Percentiles rank a stretch among this genome's conserved stretches.
Conservation (phyloP, 2,329 filamentous ascomycete species). For the Aurifilum marmelostoma region DNA sequence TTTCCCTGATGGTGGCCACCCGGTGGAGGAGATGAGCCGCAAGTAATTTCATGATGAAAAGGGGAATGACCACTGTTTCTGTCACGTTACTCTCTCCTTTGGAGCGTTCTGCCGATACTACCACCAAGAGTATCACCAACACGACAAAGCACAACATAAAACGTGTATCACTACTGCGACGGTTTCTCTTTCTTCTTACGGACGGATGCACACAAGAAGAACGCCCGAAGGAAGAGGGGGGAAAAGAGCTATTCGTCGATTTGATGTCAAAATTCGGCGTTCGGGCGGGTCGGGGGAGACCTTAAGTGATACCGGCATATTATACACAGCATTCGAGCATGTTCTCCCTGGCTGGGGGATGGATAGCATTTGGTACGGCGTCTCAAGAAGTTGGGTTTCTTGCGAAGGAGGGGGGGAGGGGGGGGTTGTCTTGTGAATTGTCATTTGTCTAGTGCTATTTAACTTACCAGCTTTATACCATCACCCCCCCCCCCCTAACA, state of each 20-base stretch:
- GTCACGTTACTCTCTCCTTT: background rate
- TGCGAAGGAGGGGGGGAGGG: background rate
- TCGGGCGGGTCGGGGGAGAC: slow-evolving; percentile 4
- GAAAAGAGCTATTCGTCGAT: background rate
- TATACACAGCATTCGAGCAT: slow-evolving; percentile 2
- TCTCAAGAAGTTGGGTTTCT: background rate
- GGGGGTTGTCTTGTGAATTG: background rate
- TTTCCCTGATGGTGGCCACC: slow-evolving; percentile 21
- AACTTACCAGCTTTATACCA: slow-evolving; percentile 2
- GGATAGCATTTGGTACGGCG: slow-evolving; percentile 9
- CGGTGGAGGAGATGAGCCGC: slow-evolving; percentile 12
- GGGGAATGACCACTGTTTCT: background rate
- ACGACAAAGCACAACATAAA: background rate
- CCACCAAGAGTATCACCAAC: background rate
- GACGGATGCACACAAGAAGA: background rate
- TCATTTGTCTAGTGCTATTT: slow-evolving; percentile 1
- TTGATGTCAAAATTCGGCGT: slow-evolving; percentile 9
- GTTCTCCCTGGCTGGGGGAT: background rate
- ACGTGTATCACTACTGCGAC: background rate
- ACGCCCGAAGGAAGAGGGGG: background rate
- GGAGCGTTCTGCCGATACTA: background rate
- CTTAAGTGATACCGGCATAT: background rate
- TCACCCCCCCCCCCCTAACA: no score
- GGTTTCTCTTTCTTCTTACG: background rate
- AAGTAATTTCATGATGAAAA: background rate